Evolutionary conservation across 176 grass and related monocot genomes (phyloP).

Genomic region (Rhynchospora breviuscula): DNA sequence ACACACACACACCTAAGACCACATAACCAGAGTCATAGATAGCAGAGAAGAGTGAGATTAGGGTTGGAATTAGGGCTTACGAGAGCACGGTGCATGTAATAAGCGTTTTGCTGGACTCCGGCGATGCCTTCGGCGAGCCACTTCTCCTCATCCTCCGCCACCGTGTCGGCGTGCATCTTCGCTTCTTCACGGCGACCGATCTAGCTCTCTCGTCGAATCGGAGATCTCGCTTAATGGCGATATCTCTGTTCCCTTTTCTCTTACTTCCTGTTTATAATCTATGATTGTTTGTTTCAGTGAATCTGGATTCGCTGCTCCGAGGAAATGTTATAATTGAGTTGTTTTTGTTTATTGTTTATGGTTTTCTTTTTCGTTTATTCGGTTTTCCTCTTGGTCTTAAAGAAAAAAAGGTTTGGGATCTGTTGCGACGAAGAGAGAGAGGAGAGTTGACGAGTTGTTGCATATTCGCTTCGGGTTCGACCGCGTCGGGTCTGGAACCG

Average conservation of each 20-base stretch:
- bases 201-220: not conserved
- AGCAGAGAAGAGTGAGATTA: conserved; percentile 14
- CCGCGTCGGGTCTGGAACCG: not conserved
- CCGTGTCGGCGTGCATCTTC: conserved; percentile 59
- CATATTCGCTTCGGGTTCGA: not conserved
- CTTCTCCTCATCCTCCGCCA: conserved; percentile 84
- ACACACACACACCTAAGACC: no score
- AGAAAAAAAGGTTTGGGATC: conserved; percentile 9
- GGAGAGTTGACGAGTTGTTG: conserved; percentile 22
- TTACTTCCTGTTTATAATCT: not conserved
- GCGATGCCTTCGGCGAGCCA: conserved; percentile 98
- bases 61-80: conserved; percentile 35
- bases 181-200: not conserved
- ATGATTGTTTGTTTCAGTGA: conserved; percentile 2
- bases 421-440: not conserved
- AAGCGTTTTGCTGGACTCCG: conserved; percentile 96
- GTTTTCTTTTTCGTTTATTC: conserved; percentile 16
- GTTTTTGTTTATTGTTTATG: conserved; percentile 10
- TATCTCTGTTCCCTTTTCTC: not conserved
- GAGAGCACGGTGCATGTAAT: conserved; percentile 95
- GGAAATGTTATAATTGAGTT: conserved; percentile 18
- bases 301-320: not conserved
- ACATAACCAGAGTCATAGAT: not conserved
- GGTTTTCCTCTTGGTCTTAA: not conserved
- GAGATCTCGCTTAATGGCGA: conserved; percentile 16